A percentile compares a stretch with the other conserved stretches of the same genome.
phyloP scores from a whole-genome alignment of 2,329 filamentous ascomycete species.

The Balansia obtecta region DNA sequence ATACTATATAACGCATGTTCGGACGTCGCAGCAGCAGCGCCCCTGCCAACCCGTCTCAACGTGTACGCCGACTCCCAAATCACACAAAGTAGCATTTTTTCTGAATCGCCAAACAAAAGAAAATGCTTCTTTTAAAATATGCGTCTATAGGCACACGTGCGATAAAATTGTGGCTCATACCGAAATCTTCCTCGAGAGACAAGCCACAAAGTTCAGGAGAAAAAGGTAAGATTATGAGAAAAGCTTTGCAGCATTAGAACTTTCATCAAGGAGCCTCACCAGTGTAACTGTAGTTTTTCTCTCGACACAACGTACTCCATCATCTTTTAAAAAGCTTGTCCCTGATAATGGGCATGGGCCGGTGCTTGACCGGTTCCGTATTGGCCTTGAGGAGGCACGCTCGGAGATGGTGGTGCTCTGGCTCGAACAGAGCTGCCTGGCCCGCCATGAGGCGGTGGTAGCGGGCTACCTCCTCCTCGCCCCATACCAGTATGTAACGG shows the following conservation, averaged over 20 bases:
- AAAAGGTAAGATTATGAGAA: neutral
- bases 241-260: neutral
- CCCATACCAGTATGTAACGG: conserved; percentile 15
- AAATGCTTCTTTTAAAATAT: conserved; percentile 5
- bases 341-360: conserved; percentile 21
- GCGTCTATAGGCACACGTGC: conserved; percentile 1
- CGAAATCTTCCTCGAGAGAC: neutral
- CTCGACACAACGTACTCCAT: neutral
- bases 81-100: neutral
- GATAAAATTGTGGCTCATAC: neutral
- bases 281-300: neutral
- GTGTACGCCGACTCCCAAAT: neutral
- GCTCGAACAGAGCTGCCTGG: conserved; percentile 21
- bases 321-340: conserved; percentile 22
- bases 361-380: conserved; percentile 12
- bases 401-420: conserved; percentile 16
- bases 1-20: neutral
- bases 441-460: conserved; percentile 12
- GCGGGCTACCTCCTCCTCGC: conserved; percentile 9
- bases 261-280: too few species aligned
- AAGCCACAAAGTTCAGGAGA: neutral
- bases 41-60: neutral
- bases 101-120: conserved; percentile 3
- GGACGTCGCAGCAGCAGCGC: too few species aligned
- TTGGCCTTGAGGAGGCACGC: conserved; percentile 19